Percentiles rank a stretch among this genome's conserved stretches.
Evolutionary conservation across 1,284 basidiomycete species (phyloP).

Genomic region (Cutaneotrichosporon mucoides): DNA sequence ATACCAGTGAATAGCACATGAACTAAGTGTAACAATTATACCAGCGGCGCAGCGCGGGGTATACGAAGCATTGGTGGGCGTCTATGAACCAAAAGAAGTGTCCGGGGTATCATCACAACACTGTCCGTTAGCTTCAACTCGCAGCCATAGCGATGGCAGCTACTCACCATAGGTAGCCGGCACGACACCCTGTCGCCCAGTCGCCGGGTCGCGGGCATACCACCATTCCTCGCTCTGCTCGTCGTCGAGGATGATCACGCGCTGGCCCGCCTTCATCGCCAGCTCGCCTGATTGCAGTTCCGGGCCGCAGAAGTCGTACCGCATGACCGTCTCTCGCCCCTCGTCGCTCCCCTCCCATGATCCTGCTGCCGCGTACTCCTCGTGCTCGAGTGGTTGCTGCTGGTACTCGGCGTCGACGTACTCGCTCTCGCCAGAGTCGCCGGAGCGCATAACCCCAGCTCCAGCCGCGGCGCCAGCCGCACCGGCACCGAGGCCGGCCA

Average conservation of each 20-base stretch:
- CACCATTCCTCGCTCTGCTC: constrained; percentile 66
- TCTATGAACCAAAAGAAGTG: constrained; percentile 5
- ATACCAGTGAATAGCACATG: constrained; percentile 1
- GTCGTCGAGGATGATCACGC: constrained; percentile 40
- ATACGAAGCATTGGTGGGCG: background rate
- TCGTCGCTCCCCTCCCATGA: constrained; percentile 50
- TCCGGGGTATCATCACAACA: constrained; percentile 5
- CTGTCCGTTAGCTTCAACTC: constrained; percentile 1
- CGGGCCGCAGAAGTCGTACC: constrained; percentile 42
- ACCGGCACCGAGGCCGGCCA: constrained; percentile 27
- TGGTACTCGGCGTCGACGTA: constrained; percentile 6
- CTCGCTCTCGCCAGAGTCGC: constrained; percentile 6
- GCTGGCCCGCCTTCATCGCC: constrained; percentile 41
- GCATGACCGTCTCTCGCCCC: constrained; percentile 44
- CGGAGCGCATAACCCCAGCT: background rate
- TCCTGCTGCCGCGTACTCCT: constrained; percentile 38
- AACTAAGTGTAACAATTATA: constrained; percentile 4
- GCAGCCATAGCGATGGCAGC: too few relatives aligned
- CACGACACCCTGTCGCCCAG: constrained; percentile 77
- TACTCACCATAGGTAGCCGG: constrained; percentile 67
- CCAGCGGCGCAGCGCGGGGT: background rate
- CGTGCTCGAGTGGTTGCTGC: constrained; percentile 16
- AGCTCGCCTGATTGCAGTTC: constrained; percentile 44
- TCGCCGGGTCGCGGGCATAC: constrained; percentile 74
- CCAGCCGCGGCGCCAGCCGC: constrained; percentile 29